A percentile compares a stretch with the other conserved stretches of the same genome.
These are phyloP conservation scores for Colletotrichum noveboracense DNA, from an alignment of 2,329 filamentous ascomycete species.

Conservation along the genomic window DNA sequence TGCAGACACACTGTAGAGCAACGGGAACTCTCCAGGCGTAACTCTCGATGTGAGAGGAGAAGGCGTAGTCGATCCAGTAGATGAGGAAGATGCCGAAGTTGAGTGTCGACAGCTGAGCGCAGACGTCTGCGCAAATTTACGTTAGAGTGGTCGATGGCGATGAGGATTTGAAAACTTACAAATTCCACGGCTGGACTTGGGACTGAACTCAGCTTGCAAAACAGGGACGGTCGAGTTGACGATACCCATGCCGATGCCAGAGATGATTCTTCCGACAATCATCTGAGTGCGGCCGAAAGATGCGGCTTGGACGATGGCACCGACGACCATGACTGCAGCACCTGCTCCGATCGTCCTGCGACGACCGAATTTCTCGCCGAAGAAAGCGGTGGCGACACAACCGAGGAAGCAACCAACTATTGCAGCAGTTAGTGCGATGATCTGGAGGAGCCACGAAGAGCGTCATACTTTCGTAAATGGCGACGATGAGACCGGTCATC, in stretches of 20 bases:
- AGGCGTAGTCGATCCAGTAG: constrained; percentile 52
- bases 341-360: constrained; percentile 44
- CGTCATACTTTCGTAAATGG: constrained; percentile 43
- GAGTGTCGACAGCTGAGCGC: constrained; percentile 51
- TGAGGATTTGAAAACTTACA: constrained; percentile 22
- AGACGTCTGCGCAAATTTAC: constrained; percentile 36
- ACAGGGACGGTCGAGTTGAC: constrained; percentile 50
- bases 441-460: background rate
- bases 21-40: constrained; percentile 46
- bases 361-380: constrained; percentile 49
- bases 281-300: constrained; percentile 47
- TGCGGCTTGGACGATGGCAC: constrained; percentile 47
- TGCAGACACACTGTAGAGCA: constrained; percentile 45
- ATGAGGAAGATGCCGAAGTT: constrained; percentile 50
- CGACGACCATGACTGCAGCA: constrained; percentile 45
- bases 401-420: constrained; percentile 35
- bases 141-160: background rate
- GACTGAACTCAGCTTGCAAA: constrained; percentile 47
- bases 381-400: constrained; percentile 31
- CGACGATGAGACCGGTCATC: constrained; percentile 51
- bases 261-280: constrained; percentile 50
- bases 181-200: constrained; percentile 41
- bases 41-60: constrained; percentile 33
- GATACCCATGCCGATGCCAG: constrained; percentile 52
- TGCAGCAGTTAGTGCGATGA: background rate